phyloP scores from a whole-genome alignment of 139 green algal species.

The Auxenochlorella pyrenoidosa region DNA sequence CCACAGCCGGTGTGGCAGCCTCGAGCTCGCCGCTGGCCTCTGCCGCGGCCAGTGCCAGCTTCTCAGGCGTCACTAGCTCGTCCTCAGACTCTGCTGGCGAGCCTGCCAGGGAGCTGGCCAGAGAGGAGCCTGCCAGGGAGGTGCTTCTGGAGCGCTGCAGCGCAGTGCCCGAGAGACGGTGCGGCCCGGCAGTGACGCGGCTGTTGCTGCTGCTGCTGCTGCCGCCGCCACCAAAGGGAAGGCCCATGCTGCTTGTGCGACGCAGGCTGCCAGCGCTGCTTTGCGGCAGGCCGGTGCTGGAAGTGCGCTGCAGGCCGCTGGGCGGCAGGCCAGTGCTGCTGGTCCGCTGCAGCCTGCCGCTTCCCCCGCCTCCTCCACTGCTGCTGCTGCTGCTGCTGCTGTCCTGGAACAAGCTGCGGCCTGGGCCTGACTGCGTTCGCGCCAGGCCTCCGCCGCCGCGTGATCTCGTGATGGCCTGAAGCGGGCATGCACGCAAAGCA shows the following conservation, averaged over 20 bases:
- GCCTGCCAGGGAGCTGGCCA: not conserved
- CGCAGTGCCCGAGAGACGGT: conserved; percentile 1
- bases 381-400: not conserved
- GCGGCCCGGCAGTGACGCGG: not conserved
- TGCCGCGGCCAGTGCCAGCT: not conserved
- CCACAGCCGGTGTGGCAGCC: not conserved
- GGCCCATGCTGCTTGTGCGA: conserved; percentile 1
- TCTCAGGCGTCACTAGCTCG: not conserved
- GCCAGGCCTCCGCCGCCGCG: not conserved
- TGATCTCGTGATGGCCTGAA: not conserved
- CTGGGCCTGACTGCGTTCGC: conserved; percentile 1
- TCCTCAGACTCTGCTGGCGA: not conserved
- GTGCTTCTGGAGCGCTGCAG: not conserved
- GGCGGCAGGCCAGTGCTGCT: conserved; percentile 2
- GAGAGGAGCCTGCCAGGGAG: not conserved
- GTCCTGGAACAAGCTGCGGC: not conserved
- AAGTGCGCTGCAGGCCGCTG: conserved; percentile 2
- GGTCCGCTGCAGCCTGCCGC: conserved; percentile 1
- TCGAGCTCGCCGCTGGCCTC: not conserved
- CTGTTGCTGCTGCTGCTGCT: not conserved
- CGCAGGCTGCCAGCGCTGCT: not conserved
- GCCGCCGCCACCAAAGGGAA: not conserved
- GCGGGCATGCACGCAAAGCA: too few relatives aligned
- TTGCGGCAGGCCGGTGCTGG: not conserved
- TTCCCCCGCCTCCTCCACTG: not conserved